Evolutionary conservation across 2,329 filamentous ascomycete genomes (phyloP), one percentile per base, ranked within the genome.

Genomic region (Lecanicillium sp.): DNA sequence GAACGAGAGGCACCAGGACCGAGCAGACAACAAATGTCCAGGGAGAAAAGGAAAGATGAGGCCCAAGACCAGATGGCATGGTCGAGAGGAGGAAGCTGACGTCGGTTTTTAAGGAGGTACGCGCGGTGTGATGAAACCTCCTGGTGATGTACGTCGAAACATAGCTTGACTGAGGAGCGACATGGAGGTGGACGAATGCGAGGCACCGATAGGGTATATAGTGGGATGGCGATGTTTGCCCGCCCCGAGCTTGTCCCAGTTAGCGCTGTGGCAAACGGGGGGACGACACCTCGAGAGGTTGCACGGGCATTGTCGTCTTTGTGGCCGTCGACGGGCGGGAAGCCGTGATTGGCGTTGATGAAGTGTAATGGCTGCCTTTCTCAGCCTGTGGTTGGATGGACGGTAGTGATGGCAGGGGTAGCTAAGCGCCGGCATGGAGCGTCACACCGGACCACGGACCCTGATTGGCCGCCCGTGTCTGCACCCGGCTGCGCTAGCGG

Each of bases 151-250:
- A 14, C 17, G 55, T 59, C 66, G 68, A 72, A 72, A 74, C 70
- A 66, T 65, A 61, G 60, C 57, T 52, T 63, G 65, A 66, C 60
- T 55, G 62, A 63, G 59, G 68, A 62, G 51, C 55, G 59, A 64
- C 62, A 64, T 64, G 61, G 59, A 58, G 55, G 50, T 56, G 54
- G 55, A 55, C 58, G 54, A 50, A 56, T 43, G 57, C 58, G 60
- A 62, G 64, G 65, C 60, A 59, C 55, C 54, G 56, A 63, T 62
- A 61, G 61, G 64, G 71, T 74, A 74, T 74, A 73, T 74, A 73
- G 70, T 69, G 69, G 66, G 62, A 71, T 25, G 66, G 59, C 72
- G 68, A 72, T 59, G 62, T 59, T 59, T 55, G 55, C 53, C 53
- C 57, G 54, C n/a, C n/a, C n/a, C n/a, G n/a, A n/a, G n/a, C 65